A percentile compares a stretch with the other conserved stretches of the same genome.
phyloP scores from a whole-genome alignment of 176 grass and related monocot species.

The Pontederia paniculata region DNA sequence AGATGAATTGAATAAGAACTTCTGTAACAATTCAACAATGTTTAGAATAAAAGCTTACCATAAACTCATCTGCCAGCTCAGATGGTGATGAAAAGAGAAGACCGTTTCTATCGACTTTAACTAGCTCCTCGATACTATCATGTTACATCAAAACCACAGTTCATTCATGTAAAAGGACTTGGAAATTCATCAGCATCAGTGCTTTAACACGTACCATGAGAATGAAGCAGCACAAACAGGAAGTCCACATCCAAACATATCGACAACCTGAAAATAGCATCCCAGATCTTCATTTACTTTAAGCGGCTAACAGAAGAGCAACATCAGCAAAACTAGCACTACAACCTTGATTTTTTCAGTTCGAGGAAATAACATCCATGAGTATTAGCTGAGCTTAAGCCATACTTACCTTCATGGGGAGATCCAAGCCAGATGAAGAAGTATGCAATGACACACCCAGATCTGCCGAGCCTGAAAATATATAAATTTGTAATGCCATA shows the following conservation, averaged over 20 bases:
- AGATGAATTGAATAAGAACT: not conserved
- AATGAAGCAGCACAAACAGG: conserved; percentile 96
- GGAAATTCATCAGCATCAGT: conserved; percentile 4
- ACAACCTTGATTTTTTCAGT: too few species aligned
- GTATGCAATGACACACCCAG: conserved; percentile 85
- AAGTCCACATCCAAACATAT: conserved; percentile 99
- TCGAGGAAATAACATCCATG: not conserved
- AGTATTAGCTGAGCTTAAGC: not conserved
- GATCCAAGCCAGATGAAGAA: conserved; percentile 84
- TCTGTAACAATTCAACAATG: not conserved
- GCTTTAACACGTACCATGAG: conserved; percentile 50
- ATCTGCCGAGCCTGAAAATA: conserved; percentile 67
- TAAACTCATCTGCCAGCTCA: conserved; percentile 92
- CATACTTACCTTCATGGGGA: conserved; percentile 86
- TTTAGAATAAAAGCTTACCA: conserved; percentile 32
- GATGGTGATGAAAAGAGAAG: conserved; percentile 86
- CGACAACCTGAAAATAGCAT: conserved; percentile 53
- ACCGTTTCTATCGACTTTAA: conserved; percentile 76
- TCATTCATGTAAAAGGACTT: not conserved
- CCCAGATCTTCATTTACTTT: not conserved
- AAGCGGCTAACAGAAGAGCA: not conserved
- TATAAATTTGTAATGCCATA: not conserved
- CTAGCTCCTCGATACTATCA: conserved; percentile 86
- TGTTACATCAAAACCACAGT: conserved; percentile 12
- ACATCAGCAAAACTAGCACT: too few species aligned